These are phyloP conservation scores for Chaetomiaceae sp. DNA, from an alignment of 2,329 filamentous ascomycete genomes.

Conservation along the genomic window DNA sequence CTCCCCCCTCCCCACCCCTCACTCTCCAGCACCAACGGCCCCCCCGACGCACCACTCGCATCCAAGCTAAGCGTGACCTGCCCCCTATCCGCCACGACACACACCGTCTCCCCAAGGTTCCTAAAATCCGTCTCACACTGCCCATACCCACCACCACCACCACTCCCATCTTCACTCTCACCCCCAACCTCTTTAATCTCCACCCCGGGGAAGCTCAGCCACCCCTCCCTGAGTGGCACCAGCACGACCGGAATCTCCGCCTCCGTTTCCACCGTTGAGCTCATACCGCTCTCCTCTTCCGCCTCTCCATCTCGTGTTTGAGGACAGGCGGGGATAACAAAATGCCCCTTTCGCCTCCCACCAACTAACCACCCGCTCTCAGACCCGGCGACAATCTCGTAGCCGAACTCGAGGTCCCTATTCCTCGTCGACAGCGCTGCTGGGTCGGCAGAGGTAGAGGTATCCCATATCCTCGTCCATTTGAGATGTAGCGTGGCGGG, in stretches of 20 bases:
- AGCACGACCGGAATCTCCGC: slow-evolving; percentile 66
- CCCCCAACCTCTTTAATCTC: slow-evolving; percentile 64
- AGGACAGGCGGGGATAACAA: slow-evolving; percentile 50
- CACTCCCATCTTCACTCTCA: slow-evolving; percentile 2
- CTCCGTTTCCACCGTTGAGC: slow-evolving; percentile 45
- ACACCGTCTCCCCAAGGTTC: slow-evolving; percentile 71
- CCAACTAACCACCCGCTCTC: slow-evolving; percentile 86
- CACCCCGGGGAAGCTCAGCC: slow-evolving; percentile 70
- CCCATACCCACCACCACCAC: slow-evolving; percentile 28
- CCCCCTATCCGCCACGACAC: slow-evolving; percentile 66
- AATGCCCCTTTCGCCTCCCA: slow-evolving; percentile 74
- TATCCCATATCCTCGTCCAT: slow-evolving; percentile 62
- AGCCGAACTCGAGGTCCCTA: slow-evolving; percentile 68
- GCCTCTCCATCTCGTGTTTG: slow-evolving; percentile 13
- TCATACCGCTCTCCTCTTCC: slow-evolving; percentile 23
- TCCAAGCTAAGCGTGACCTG: slow-evolving; percentile 71
- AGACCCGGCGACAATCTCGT: slow-evolving; percentile 68
- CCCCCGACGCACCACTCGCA: slow-evolving; percentile 60
- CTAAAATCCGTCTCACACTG: slow-evolving; percentile 75
- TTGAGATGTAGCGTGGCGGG: slow-evolving; percentile 57
- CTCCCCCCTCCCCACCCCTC: slow-evolving; percentile 39
- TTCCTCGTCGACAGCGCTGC: slow-evolving; percentile 15
- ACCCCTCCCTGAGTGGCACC: slow-evolving; percentile 74
- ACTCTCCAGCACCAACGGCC: slow-evolving; percentile 62
- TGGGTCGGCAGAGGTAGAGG: too few species aligned